Evolutionary conservation across 148 eudicot genomes (phyloP).

Genomic region (Vaccinium macrocarpon): DNA sequence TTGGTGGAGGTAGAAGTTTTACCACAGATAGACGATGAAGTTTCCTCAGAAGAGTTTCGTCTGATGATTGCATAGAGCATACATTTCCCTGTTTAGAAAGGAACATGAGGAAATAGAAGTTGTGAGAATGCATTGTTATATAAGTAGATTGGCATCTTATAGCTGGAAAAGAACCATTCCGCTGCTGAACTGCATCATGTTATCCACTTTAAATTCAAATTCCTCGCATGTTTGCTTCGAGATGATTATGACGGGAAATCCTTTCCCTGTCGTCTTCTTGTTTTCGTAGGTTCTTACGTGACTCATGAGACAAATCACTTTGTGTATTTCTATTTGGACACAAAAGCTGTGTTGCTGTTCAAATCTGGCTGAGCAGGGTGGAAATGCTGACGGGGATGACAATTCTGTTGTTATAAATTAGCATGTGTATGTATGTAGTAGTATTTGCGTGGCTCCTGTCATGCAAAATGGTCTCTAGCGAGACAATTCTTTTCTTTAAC

Average conservation of each 20-base stretch:
- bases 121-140: not conserved
- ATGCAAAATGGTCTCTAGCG: not conserved
- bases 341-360: slow-evolving; percentile 84
- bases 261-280: not conserved
- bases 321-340: slow-evolving; percentile 90
- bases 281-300: slow-evolving; percentile 75
- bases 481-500: not conserved
- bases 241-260: not conserved
- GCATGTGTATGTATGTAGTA: slow-evolving; percentile 6
- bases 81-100: not conserved
- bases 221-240: not conserved
- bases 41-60: not conserved
- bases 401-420: slow-evolving; percentile 4
- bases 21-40: not conserved
- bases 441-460: not conserved
- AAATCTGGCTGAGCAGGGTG: slow-evolving; percentile 67
- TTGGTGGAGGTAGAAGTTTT: not conserved
- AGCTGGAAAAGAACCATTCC: not conserved
- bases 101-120: not conserved
- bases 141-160: not conserved
- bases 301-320: slow-evolving; percentile 98
- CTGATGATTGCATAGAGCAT: not conserved
- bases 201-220: not conserved
- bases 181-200: slow-evolving; percentile 6
- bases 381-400: not conserved